These are phyloP conservation scores for Anastatica hierochuntica DNA, from an alignment of 345 rosid genomes.

Conservation along the genomic window DNA sequence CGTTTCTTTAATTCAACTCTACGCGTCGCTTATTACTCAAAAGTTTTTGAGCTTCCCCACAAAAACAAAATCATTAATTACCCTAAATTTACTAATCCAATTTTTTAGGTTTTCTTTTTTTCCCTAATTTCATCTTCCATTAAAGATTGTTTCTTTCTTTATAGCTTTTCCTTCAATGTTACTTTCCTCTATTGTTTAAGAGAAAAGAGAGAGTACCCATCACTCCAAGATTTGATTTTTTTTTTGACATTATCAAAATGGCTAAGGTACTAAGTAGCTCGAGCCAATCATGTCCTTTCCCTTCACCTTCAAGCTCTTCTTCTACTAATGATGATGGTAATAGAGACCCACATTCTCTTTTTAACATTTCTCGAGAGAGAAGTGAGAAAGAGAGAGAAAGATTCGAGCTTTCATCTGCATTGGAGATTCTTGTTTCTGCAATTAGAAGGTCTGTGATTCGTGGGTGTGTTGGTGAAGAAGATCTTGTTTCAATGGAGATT, in stretches of 20 bases:
- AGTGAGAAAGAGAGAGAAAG: conserved; percentile 26
- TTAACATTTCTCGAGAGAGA: conserved; percentile 24
- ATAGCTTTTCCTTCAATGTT: conserved; percentile 20
- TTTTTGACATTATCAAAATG: conserved; percentile 37
- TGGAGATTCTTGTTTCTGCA: conserved; percentile 55
- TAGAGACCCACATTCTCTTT: conserved; percentile 31
- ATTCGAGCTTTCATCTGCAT: conserved; percentile 36
- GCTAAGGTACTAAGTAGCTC: conserved; percentile 69
- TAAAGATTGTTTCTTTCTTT: conserved; percentile 40
- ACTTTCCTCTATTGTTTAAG: neutral
- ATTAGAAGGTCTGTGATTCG: conserved; percentile 73
- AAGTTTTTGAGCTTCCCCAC: conserved; percentile 15
- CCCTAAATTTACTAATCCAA: conserved; percentile 6
- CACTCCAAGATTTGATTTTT: conserved; percentile 24
- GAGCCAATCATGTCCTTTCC: conserved; percentile 66
- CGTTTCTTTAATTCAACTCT: conserved; percentile 81
- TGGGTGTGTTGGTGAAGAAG: conserved; percentile 41
- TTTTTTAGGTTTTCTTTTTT: conserved; percentile 2
- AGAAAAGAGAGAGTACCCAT: conserved; percentile 16
- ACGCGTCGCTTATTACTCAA: conserved; percentile 28
- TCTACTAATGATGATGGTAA: conserved; percentile 48
- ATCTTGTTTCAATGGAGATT: conserved; percentile 82
- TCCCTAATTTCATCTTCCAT: neutral
- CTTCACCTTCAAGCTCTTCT: conserved; percentile 85
- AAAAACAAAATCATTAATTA: conserved; percentile 21